Conservation (phyloP, 495 filamentous ascomycete species). For the Neurospora sp. region DNA sequence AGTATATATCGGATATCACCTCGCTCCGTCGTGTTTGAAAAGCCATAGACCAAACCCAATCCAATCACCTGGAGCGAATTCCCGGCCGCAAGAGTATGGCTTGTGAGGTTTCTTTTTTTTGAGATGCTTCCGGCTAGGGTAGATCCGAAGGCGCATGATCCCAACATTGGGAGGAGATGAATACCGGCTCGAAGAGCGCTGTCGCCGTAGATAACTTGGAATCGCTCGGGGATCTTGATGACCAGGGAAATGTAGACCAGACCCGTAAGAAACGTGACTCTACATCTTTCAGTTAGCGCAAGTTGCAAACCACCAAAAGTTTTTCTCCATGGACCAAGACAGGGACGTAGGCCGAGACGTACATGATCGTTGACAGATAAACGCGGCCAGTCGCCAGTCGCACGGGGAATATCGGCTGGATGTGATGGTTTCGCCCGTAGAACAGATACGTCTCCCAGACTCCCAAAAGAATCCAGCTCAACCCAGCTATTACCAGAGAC, state of each 20-base stretch:
- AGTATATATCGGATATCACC: conserved; percentile 29
- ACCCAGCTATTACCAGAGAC: conserved; percentile 30
- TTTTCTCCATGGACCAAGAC: neutral
- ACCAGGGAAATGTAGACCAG: conserved; percentile 47
- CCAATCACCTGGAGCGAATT: conserved; percentile 44
- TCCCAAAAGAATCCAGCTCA: conserved; percentile 38
- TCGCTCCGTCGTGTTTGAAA: conserved; percentile 22
- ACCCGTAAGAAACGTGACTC: conserved; percentile 42
- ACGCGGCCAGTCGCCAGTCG: conserved; percentile 27
- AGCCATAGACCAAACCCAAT: conserved; percentile 33
- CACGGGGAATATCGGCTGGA: conserved; percentile 34
- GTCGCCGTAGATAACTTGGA: conserved; percentile 46
- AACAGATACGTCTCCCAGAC: conserved; percentile 36
- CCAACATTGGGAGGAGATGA: conserved; percentile 48
- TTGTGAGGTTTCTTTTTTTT: conserved; percentile 37
- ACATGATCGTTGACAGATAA: conserved; percentile 33
- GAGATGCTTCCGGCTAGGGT: conserved; percentile 37
- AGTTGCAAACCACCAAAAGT: neutral
- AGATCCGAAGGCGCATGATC: conserved; percentile 40
- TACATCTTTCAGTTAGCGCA: conserved; percentile 14
- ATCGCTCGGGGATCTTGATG: conserved; percentile 50
- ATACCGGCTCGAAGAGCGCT: conserved; percentile 43
- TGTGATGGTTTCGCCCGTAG: conserved; percentile 12
- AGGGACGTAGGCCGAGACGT: conserved; percentile 6
- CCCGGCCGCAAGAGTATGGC: conserved; percentile 39